Base-by-base conservation (phyloP, 345 rosid species). In the Trapa bicornis region DNA sequence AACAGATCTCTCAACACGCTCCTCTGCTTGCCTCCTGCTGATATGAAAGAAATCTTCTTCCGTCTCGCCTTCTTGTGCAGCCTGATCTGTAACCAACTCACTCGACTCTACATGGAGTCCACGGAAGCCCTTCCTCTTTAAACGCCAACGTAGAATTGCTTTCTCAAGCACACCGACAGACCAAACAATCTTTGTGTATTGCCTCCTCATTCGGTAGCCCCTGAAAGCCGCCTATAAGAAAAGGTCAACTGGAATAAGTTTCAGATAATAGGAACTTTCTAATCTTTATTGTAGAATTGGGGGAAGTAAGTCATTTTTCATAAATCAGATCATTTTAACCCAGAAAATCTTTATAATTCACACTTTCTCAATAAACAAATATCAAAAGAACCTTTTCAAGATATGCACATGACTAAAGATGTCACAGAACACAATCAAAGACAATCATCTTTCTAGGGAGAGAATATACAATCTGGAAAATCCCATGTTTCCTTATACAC, bases 91-190 rank as follows among this genome's bases (percentile, higher is more conserved):
- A 53, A 29, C 52, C 68, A 68, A 57, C 65, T 81, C 81, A 39
- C 58, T 65, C 2, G 67, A 15, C 38, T 82, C 85, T 70, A 87
- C 83, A 14, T 76, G 83, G 70, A 94, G 85, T 29, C 96, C 97
- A 11, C 91, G 87, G n/a, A 94, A 80, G 29, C 97, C 96, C 77
- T 67, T 91, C 75, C 96, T 84, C 86, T 86, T 94, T 37, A 80
- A 70, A 36, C 96, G 91, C 99, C 99, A 94, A 38, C 99, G 81
- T 29, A 94, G 70, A 66, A 94, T 61, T 74, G 80, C 99, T 82
- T 94, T 94, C 82, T 94, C 99, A 33, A 94, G 75, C 70, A 94
- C 87, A 67, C 99, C 99, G 61, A 94, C 96, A 22, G 99, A 89
- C 96, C 96, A 94, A 37, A 84, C 11, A 67, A 94, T 87, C 79